Conservation (phyloP, 306 rosid genomes). For the Cucumis sativus region Cucumber_9930_V3 NC_026658.2:2561001-2561500, state of each 20-base stretch:
- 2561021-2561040: slow-evolving; percentile 58
- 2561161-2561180: too few species aligned
- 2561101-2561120: slow-evolving; percentile 67
- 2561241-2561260: background rate
- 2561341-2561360: background rate
- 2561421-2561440: background rate
- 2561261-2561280: background rate
- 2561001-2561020: background rate
- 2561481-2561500: background rate
- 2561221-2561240: too few species aligned
- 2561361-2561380: background rate
- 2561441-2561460: background rate
- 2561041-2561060: slow-evolving; percentile 48
- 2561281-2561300: background rate
- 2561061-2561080: slow-evolving; percentile 89
- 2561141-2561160: too few species aligned
- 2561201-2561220: too few species aligned
- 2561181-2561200: too few species aligned
- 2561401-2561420: background rate
- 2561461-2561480: background rate
- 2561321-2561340: background rate
- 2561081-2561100: slow-evolving; percentile 72
- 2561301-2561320: background rate
- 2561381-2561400: background rate
- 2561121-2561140: slow-evolving; percentile 22